Percentiles rank a stretch among this genome's conserved stretches.
Evolutionary conservation across 331 rosid species (phyloP).

Genomic region (Erythrophleum ivorense): DNA sequence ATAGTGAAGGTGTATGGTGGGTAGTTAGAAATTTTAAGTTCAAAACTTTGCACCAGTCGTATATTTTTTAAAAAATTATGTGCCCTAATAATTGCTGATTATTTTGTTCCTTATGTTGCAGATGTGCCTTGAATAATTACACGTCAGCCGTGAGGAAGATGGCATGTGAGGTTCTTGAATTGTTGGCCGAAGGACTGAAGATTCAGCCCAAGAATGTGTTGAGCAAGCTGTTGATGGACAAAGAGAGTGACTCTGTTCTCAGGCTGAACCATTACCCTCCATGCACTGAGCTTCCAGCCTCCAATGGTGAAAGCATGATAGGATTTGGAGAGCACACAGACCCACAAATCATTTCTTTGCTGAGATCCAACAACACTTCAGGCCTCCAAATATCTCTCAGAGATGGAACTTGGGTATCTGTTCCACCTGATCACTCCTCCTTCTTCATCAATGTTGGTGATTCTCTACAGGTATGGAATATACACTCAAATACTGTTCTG

Average conservation of each 20-base stretch:
- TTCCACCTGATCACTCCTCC: slow-evolving; percentile 81
- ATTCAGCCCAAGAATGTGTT: slow-evolving; percentile 61
- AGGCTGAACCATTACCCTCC: slow-evolving; percentile 90
- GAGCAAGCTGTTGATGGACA: slow-evolving; percentile 72
- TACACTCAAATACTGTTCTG: background rate
- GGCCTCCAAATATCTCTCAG: slow-evolving; percentile 72
- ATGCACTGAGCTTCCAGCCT: slow-evolving; percentile 50
- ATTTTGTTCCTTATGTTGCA: slow-evolving; percentile 17
- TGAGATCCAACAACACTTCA: slow-evolving; percentile 77
- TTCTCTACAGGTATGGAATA: slow-evolving; percentile 66
- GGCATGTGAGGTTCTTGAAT: slow-evolving; percentile 72
- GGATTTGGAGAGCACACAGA: slow-evolving; percentile 96
- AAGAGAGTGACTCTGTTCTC: slow-evolving; percentile 75
- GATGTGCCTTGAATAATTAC: slow-evolving; percentile 65
- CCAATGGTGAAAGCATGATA: slow-evolving; percentile 49
- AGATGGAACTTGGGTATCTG: slow-evolving; percentile 81
- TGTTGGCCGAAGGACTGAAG: slow-evolving; percentile 84
- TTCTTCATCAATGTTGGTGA: slow-evolving; percentile 90
- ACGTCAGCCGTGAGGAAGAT: slow-evolving; percentile 62
- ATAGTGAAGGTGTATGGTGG: too few relatives aligned
- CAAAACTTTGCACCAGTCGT: too few relatives aligned
- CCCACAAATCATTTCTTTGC: slow-evolving; percentile 84
- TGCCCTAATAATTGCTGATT: background rate
- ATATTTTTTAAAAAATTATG: too few relatives aligned
- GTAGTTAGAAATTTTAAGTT: too few relatives aligned